phyloP scores from a whole-genome alignment of 805 yeast genomes.

The Blastobotrys terrestris region DNA sequence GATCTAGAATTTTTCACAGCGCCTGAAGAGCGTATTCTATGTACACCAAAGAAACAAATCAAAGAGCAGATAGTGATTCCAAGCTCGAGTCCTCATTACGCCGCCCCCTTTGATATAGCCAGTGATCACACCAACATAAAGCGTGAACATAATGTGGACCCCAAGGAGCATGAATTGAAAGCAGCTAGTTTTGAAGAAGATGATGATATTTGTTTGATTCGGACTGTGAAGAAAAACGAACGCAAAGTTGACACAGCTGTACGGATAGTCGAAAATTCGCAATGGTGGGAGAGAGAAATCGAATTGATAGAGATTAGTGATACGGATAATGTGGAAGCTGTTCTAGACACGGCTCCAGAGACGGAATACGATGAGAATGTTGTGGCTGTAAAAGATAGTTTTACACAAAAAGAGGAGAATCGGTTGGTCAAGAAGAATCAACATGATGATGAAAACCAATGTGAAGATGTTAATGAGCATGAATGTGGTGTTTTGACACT shows the following conservation, averaged over 20 bases:
- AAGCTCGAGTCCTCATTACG: neutral
- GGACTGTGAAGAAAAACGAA: neutral
- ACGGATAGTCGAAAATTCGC: neutral
- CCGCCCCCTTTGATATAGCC: neutral
- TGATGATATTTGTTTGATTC: neutral
- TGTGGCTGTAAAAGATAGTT: neutral
- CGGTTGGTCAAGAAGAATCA: neutral
- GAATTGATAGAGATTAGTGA: neutral
- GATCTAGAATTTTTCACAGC: neutral
- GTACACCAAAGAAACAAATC: neutral
- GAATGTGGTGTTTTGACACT: neutral
- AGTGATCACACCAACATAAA: neutral
- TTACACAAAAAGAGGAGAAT: neutral
- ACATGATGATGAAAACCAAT: no score
- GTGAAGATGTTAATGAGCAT: neutral
- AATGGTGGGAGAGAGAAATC: slow-evolving; percentile 9
- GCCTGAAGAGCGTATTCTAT: neutral
- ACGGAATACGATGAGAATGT: neutral
- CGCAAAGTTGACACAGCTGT: neutral
- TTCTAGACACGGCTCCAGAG: neutral
- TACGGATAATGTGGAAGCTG: neutral
- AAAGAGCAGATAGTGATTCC: neutral
- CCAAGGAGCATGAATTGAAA: neutral
- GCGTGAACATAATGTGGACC: neutral
- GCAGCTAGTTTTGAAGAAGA: neutral